A percentile compares a stretch with the other conserved stretches of the same genome.
phyloP scores from a whole-genome alignment of 805 yeast species.

The Kuraishia molischiana region DNA sequence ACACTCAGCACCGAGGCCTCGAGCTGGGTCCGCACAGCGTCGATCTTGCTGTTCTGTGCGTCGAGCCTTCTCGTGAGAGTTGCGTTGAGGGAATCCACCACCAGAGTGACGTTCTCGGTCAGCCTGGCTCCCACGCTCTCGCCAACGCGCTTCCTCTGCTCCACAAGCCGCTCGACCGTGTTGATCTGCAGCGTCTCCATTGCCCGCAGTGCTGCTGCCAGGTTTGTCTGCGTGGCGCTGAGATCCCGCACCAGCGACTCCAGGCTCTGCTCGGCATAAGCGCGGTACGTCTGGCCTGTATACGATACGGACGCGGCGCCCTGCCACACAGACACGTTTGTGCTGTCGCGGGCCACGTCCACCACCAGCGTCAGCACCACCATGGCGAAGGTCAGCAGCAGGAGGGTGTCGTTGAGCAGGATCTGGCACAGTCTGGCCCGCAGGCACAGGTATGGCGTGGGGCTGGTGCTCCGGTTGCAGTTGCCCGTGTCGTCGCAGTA shows the following conservation, averaged over 20 bases:
- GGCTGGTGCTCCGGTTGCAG: constrained; percentile 11
- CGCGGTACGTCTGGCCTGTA: no score
- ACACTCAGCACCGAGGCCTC: constrained; percentile 9
- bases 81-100: constrained; percentile 5
- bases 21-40: constrained; percentile 5
- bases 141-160: no score
- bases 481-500: constrained; percentile 7
- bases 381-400: constrained; percentile 3
- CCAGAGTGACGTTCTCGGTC: no score
- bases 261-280: no score
- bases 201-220: no score
- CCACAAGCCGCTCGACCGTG: no score
- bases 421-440: constrained; percentile 13
- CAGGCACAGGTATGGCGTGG: constrained; percentile 14
- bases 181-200: no score
- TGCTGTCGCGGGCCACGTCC: constrained; percentile 3
- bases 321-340: constrained; percentile 1
- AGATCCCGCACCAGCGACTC: no score
- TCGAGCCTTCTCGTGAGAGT: constrained; percentile 5
- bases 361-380: constrained; percentile 3
- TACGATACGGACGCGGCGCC: constrained; percentile 3
- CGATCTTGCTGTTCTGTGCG: constrained; percentile 5
- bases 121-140: no score
- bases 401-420: constrained; percentile 9
- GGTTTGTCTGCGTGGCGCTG: no score